Evolutionary conservation across 352 stramenopile genomes (phyloP), one percentile per base, ranked within the genome.

Genomic region (Phytophthora nicotianae): DNA sequence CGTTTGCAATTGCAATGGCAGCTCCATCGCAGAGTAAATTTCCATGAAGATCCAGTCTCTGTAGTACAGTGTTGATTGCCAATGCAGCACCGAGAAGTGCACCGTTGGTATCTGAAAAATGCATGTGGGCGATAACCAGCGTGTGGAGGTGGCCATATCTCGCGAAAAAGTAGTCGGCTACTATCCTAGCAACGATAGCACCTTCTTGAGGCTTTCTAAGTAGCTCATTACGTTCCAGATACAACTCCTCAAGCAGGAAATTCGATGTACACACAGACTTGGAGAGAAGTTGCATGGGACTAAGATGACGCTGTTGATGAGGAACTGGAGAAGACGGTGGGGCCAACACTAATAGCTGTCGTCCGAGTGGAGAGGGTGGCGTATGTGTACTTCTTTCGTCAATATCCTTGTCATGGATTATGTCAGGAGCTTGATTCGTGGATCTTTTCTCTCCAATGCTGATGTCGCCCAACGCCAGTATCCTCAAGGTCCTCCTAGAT

Each of bases 111-210:
- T 90, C 81, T 16, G 67, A 75, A 21, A 91, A 59, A 8, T 52
- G 46, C 71, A 90, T 81, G 16, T 66, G 60, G 6, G 66, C 71
- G 1, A 84, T 57, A 7, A 73, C 65, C 17, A 93, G 64, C n/a
- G 58, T 79, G 8, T 57, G 51, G 6, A 93, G 63, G 14, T 72
- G 73, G 0, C 81, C 83, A 48, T 92, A 92, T 2, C 79, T 69
- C n/a, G 77, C 83, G 54, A 89, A 88, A 64, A 92, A 92, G 56
- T 81, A 92, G 56, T 92, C 83, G 16, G 81, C 77, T 0, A 92
- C 37, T n/a, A 82, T 72, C 0, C 21, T 51, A 7, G 79, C 81
- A 3, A 92, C 24, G 9, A 65, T 53, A 0, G 54, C 23, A 0
- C 73, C 79, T 27, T 88, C 75, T 21, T 50, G 48, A 7, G 61